Evolutionary conservation across 2,329 filamentous ascomycete species (phyloP), one percentile per base, ranked within the genome.

Genomic region (Aspergillus sp.): DNA sequence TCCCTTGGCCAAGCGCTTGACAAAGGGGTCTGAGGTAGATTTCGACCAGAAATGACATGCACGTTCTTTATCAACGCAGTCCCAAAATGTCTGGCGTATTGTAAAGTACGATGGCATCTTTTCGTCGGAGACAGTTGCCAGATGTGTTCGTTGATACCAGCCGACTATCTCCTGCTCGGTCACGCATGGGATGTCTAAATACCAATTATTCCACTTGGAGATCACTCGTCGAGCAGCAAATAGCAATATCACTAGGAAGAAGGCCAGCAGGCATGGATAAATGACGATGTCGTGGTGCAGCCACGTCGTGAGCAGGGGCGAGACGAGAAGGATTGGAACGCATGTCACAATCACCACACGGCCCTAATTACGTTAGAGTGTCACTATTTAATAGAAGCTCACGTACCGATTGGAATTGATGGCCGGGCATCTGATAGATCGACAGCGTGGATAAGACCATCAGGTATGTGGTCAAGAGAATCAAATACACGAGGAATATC

Each of bases 171-270:
- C 71, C 6, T 66, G 64, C 33, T 73, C 70, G 12, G 77, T 68
- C 5, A 71, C 71, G 15, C 64, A 65, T 19, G 73, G 70, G 19
- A 80, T 72, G 5, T 64, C 67, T 52, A 71, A 68, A 55, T 70
- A 70, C 84, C 84, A 87, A 2, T 77, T 82, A 7, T 82, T 80
- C 85, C 85, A 87, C 59, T 82, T 77, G 21, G 80, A 79, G 41
- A 79, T 80, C 6, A 84, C 77, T 1, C 74, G 73, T 14, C 83
- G 77, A 59, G 84, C 80, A 6, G 80, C 80, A n/a, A 83, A 64
- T 2, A 85, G 61, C 0, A 86, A 73, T 2, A 80, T 63, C 9
- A 72, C 62, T 1, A 86, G 72, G 62, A 86, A 85, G 2, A 77
- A 54, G 52, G 80, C 84, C 1, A 85, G 70, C 1, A 85, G 71